Conservation (phyloP, 495 filamentous ascomycete species). For the Penicillium daleae region DNA sequence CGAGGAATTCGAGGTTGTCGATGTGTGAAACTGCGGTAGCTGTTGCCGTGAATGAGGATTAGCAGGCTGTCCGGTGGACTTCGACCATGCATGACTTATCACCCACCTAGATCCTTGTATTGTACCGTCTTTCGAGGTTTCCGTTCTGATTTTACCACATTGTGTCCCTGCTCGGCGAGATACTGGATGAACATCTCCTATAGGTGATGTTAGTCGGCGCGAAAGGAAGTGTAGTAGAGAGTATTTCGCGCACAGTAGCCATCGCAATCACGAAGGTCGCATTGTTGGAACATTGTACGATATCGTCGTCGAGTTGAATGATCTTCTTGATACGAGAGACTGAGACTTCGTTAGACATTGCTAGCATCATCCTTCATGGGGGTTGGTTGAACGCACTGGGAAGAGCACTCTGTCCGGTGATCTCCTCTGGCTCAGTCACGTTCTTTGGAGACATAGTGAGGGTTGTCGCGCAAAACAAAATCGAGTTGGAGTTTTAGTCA, state of each 20-base stretch:
- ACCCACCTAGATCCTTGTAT: conserved; percentile 86
- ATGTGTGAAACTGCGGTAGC: conserved; percentile 85
- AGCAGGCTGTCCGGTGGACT: background rate
- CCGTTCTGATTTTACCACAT: conserved; percentile 84
- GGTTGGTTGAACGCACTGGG: conserved; percentile 65
- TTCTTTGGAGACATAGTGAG: conserved; percentile 85
- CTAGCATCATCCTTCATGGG: background rate
- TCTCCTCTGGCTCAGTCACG: conserved; percentile 75
- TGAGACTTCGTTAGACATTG: conserved; percentile 37
- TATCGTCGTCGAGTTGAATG: conserved; percentile 83
- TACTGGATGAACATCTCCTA: conserved; percentile 97
- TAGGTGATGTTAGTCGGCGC: conserved; percentile 18
- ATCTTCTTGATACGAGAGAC: conserved; percentile 95
- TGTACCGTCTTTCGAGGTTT: conserved; percentile 94
- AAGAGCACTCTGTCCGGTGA: conserved; percentile 80
- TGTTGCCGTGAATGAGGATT: conserved; percentile 31
- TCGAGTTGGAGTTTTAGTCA: background rate
- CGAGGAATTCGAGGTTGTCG: conserved; percentile 94
- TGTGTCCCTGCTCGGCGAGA: conserved; percentile 80
- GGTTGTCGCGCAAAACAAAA: background rate
- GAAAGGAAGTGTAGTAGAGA: background rate
- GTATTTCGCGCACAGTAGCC: conserved; percentile 65
- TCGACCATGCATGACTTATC: background rate
- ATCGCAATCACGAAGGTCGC: conserved; percentile 93
- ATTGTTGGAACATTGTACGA: conserved; percentile 82